phyloP scores from a whole-genome alignment of 2,329 filamentous ascomycete species.

The Macroventuria anomochaeta region DNA sequence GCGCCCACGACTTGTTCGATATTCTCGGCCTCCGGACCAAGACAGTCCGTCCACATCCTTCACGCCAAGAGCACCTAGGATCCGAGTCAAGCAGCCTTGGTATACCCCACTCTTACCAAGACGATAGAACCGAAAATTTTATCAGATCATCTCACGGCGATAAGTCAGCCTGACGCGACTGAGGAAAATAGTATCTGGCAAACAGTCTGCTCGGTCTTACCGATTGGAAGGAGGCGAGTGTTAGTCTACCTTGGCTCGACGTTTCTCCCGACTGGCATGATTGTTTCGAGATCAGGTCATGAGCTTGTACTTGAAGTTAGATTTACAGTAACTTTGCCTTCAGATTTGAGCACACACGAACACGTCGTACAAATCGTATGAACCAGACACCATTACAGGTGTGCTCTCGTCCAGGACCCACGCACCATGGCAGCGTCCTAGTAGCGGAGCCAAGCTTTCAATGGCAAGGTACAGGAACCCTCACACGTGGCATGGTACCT shows the following conservation, averaged over 20 bases:
- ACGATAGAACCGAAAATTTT: neutral
- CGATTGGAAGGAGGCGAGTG: neutral
- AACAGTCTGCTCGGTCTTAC: neutral
- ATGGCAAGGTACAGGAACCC: neutral
- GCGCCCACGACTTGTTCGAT: neutral
- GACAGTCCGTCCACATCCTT: neutral
- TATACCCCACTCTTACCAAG: neutral
- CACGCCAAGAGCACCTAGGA: neutral
- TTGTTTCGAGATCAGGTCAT: neutral
- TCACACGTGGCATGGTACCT: neutral
- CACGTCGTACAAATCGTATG: too few relatives aligned
- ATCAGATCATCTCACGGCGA: slow-evolving; percentile 1
- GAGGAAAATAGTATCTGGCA: too few relatives aligned
- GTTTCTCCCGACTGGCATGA: neutral
- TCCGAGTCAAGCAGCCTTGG: neutral
- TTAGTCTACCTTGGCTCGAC: neutral
- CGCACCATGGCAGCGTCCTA: neutral
- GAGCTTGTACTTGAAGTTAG: too few relatives aligned
- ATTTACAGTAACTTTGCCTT: too few relatives aligned
- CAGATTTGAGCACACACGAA: too few relatives aligned
- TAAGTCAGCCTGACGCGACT: neutral
- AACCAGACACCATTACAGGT: neutral
- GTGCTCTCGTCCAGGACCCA: neutral
- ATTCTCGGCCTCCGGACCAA: neutral
- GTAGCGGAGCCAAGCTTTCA: neutral